Base-by-base conservation (phyloP, 805 yeast genomes). In the Metschnikowia corniflorae region DNA sequence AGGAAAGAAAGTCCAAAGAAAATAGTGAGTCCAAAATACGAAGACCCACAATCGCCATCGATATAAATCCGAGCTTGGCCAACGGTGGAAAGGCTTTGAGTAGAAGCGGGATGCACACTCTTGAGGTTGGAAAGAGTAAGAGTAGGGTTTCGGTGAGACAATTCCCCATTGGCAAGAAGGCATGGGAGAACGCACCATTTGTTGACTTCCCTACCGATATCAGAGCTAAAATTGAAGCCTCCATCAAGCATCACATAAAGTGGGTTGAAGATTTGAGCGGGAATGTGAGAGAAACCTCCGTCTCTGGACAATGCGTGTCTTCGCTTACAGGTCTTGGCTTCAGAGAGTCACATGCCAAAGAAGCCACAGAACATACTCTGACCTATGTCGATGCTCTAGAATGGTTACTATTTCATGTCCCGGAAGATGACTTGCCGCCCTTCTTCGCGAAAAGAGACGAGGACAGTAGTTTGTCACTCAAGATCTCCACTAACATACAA, bases 351-450 rank as follows among this genome's bases (percentile, higher is more conserved):
- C 97, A 89, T 54, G 75, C 82, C 1, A 60, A 63, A 2, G 97
- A 91, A 51, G 79, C 96, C 0, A 60, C 86, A 31, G 61, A 65
- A 18, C 85, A 85, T 51, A 66, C 80, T 0, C 45, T 54, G 3
- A 49, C 71, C 1, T 69, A 77, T 37, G 67, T 72, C 2, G 77
- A 72, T 16, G 70, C 82, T 0, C 58, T 84, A 28, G 86, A 81
- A 43, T 84, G 93, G 91, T 70, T 91, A 14, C 61, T 91, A 8
- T 80, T 89, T 47, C 93, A 91, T 52, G 76, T 91, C 3, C 97
- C 97, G 0, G 97, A 93, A 45, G 97, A 89, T 54, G 98, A 91
- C 51, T 64, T 91, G 21, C 98, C 98, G 0, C 47, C 61, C 0
- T 64, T 69, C 31, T 84, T 84, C 50, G 69, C 72, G 13, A 78